Percentiles rank a stretch among this genome's conserved stretches.
Evolutionary conservation across 345 rosid species (phyloP).

Genomic region (Populus davidiana): DNA sequence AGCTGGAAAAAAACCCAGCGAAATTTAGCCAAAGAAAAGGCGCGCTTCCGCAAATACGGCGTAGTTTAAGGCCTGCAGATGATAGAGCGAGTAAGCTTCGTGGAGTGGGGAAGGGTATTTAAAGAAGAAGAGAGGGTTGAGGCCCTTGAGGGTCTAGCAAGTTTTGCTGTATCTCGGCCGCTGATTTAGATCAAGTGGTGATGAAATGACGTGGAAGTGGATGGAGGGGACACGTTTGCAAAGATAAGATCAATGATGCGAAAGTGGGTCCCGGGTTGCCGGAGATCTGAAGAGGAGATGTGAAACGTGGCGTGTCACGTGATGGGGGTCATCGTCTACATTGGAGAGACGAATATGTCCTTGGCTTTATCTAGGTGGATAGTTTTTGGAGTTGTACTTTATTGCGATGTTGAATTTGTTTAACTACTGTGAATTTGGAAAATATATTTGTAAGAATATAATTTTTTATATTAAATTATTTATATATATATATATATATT

Average conservation of each 20-base stretch:
- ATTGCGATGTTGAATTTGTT: too few relatives aligned
- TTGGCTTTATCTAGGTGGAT: not conserved
- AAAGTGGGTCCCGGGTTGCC: constrained; percentile 4
- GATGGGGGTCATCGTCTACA: not conserved
- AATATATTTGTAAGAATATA: too few relatives aligned
- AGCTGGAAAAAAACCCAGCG: not conserved
- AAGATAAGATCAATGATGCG: constrained; percentile 47
- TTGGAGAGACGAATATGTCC: not conserved
- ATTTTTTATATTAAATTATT: too few relatives aligned
- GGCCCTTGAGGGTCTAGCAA: constrained; percentile 27
- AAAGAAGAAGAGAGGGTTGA: constrained; percentile 25
- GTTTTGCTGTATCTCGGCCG: constrained; percentile 35
- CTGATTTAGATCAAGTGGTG: constrained; percentile 21
- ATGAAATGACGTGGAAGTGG: constrained; percentile 33
- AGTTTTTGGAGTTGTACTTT: not conserved
- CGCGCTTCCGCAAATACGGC: not conserved
- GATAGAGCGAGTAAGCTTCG: not conserved
- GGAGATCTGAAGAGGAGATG: not conserved
- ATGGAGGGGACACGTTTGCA: constrained; percentile 35
- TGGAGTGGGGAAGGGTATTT: constrained; percentile 20
- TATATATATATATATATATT: too few relatives aligned
- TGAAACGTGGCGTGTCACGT: constrained; percentile 18
- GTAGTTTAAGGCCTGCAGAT: not conserved
- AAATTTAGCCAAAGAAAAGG: not conserved
- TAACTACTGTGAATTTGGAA: too few relatives aligned